Base-by-base conservation (phyloP, 306 rosid genomes). In the Vigna trinervia region DNA sequence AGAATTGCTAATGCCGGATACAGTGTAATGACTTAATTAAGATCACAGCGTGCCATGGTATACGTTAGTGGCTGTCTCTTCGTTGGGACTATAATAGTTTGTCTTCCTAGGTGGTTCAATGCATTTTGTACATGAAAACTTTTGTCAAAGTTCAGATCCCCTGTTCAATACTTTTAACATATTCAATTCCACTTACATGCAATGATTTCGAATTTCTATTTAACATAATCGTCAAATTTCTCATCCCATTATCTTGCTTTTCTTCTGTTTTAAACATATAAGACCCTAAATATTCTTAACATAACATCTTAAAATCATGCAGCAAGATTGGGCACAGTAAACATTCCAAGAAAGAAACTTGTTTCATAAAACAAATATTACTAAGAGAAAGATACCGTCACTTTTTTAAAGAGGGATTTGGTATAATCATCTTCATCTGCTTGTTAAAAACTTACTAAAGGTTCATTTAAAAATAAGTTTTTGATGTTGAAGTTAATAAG, bases 141-240 rank as follows among this genome's bases (percentile, higher is more conserved):
- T 64, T 38, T 64, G 19, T 64, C 28, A 2, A 38, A 38, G 14
- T 3, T 34, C 13, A 64, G 50, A 63, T 36, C 69, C 26, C 48
- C 48, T 63, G 0, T 36, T n/a, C 14, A 8, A 63, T 17, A 64
- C 70, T 64, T 14, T 36, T 51, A 56, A 20, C 3, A 11, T 60
- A 38, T 38, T 14, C 14, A 0, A 38, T 9, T 36, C 38, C 4
- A n/a, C 52, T 53, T 17, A 17, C 76, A 52, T 32, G 7, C 47
- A 53, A 71, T 71, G 53, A 38, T 17, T 54, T 53, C 76, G 11
- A 72, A 39, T 6, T 72, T 38, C 76, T 34, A 72, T 41, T 19
- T 3, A 36, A 12, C 39, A 20, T 17, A 71, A 19, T 54, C 22
- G 17, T 38, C n/a, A 9, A 20, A 19, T 38, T 19, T 32, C 52